Conservation (phyloP, 2,329 filamentous ascomycete genomes). For the Dothidotthia symphoricarpi region DNA sequence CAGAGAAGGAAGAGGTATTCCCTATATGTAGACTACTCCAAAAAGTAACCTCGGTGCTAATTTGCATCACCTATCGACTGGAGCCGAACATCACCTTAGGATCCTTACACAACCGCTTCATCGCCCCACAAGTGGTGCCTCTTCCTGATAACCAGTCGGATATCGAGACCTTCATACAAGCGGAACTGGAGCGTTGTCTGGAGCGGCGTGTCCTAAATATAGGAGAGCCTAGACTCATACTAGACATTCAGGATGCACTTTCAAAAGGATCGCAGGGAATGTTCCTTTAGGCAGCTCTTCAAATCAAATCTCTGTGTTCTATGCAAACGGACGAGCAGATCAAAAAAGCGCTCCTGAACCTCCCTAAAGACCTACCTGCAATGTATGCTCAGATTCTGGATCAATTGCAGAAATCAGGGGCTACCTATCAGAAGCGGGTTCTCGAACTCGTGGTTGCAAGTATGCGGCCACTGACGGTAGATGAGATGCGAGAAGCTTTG, state of each 20-base stretch:
- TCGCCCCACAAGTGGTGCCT: slow-evolving; percentile 3
- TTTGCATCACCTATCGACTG: slow-evolving; percentile 26
- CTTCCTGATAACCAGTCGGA: slow-evolving; percentile 24
- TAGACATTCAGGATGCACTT: slow-evolving; percentile 26
- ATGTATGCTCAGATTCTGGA: slow-evolving; percentile 9
- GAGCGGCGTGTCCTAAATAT: slow-evolving; percentile 14
- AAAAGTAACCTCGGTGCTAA: slow-evolving; percentile 11
- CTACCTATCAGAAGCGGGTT: slow-evolving; percentile 4
- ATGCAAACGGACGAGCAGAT: slow-evolving; percentile 42
- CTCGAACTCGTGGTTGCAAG: slow-evolving; percentile 37
- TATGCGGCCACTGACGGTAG: slow-evolving; percentile 28
- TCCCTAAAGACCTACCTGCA: slow-evolving; percentile 19
- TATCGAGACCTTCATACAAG: slow-evolving; percentile 26
- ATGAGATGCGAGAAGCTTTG: slow-evolving; percentile 43
- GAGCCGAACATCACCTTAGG: slow-evolving; percentile 16
- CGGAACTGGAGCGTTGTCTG: slow-evolving; percentile 26
- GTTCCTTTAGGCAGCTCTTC: slow-evolving; percentile 28
- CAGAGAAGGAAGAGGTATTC: slow-evolving; percentile 12
- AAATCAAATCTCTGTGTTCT: slow-evolving; percentile 27
- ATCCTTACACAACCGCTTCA: slow-evolving; percentile 2
- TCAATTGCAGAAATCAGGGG: slow-evolving; percentile 4
- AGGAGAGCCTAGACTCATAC: slow-evolving; percentile 24
- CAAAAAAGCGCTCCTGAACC: slow-evolving; percentile 19
- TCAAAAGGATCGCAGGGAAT: slow-evolving; percentile 22
- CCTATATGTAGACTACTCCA: slow-evolving; percentile 23